Conservation (phyloP, 2,329 filamentous ascomycete species). For the Cryphonectria carpinicola region DNA sequence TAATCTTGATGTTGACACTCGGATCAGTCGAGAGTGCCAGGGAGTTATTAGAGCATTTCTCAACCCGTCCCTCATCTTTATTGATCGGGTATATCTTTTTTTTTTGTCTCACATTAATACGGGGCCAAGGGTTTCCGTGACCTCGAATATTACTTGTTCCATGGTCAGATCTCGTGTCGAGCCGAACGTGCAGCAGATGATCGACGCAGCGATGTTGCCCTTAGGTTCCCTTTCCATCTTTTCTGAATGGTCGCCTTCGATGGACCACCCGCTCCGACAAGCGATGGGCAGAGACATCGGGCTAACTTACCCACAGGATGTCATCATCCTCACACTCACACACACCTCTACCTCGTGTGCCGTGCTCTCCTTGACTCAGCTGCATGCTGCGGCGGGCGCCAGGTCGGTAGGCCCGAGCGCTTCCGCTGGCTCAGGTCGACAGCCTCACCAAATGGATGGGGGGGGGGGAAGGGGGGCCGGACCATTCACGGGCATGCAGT, state of each 20-base stretch:
- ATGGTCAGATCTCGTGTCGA: slow-evolving; percentile 2
- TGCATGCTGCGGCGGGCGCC: slow-evolving; percentile 13
- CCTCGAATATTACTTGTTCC: slow-evolving; percentile 1
- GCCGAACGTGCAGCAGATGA: slow-evolving; percentile 2
- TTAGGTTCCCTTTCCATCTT: not conserved
- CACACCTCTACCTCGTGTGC: not conserved
- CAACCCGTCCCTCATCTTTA: not conserved
- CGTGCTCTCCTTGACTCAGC: not conserved
- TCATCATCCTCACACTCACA: not conserved
- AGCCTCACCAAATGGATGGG: slow-evolving; percentile 19
- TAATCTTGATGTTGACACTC: not conserved
- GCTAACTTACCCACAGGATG: not conserved
- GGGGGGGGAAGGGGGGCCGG: not conserved
- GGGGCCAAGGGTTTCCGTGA: not conserved
- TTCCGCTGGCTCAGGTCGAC: slow-evolving; percentile 21
- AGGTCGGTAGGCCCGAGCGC: slow-evolving; percentile 16
- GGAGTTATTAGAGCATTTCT: not conserved
- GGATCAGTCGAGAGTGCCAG: not conserved
- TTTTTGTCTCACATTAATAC: not conserved
- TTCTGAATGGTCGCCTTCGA: not conserved
- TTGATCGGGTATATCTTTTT: not conserved
- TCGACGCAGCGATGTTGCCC: slow-evolving; percentile 6
- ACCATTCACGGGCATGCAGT: not conserved
- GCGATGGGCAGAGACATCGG: not conserved
- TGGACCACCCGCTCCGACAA: not conserved